Percentiles rank a stretch among this genome's conserved stretches.
These are phyloP conservation scores for Cryptococcus deneoformans DNA, from an alignment of 1,284 basidiomycete species.

Conservation along the genomic window DNA sequence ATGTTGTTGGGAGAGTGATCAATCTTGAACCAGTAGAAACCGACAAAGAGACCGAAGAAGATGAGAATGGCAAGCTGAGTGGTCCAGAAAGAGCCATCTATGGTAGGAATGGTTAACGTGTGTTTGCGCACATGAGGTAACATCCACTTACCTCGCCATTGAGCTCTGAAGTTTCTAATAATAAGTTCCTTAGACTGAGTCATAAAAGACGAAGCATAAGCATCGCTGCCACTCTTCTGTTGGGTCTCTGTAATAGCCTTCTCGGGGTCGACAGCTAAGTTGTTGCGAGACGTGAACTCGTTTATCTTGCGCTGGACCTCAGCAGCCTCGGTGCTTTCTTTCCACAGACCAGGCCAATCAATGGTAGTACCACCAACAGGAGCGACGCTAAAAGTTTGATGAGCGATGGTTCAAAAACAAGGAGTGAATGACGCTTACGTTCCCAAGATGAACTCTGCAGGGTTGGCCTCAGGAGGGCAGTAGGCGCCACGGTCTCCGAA, in stretches of 20 bases:
- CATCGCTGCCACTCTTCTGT: constrained; percentile 47
- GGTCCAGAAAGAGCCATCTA: neutral
- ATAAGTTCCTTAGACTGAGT: neutral
- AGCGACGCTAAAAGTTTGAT: constrained; percentile 68
- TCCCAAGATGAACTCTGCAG: constrained; percentile 52
- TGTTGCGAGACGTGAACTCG: constrained; percentile 45
- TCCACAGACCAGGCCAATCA: constrained; percentile 77
- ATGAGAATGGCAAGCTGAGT: neutral
- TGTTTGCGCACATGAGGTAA: neutral
- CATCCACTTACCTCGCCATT: neutral
- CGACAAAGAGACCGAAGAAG: neutral
- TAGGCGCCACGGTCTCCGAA: constrained; percentile 55
- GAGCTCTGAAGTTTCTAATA: neutral
- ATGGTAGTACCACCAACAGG: constrained; percentile 60
- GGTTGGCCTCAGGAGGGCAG: constrained; percentile 56
- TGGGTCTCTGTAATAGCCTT: constrained; percentile 53
- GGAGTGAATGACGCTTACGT: too few relatives aligned
- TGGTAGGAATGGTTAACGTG: neutral
- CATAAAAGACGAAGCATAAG: neutral
- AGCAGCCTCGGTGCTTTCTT: constrained; percentile 52
- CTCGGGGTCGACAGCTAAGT: constrained; percentile 41
- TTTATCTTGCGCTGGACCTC: constrained; percentile 49
- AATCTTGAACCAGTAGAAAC: neutral
- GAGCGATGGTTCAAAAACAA: too few relatives aligned
- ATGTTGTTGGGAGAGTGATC: neutral